These are phyloP conservation scores for Cyclotella choctawhatcheeana DNA, from an alignment of 108 stramenopile genomes.

Conservation along the genomic window DNA sequence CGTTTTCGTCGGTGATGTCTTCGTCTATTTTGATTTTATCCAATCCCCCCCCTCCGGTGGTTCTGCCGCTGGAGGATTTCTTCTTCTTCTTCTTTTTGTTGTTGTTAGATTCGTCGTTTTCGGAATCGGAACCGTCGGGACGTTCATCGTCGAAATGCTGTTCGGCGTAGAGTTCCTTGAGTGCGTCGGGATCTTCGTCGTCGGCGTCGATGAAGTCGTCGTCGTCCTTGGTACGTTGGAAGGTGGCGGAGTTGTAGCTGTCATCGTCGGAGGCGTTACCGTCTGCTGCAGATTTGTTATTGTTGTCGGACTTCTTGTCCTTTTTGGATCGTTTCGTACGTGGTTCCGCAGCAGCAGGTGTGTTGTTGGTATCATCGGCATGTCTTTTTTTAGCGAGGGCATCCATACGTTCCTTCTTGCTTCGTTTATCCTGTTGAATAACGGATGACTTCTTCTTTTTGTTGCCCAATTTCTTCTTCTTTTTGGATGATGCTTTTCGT, in stretches of 20 bases:
- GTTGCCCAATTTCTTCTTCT: slow-evolving; percentile 49
- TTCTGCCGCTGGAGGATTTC: slow-evolving; percentile 5
- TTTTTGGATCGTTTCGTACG: slow-evolving; percentile 43
- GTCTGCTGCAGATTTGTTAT: too few relatives aligned
- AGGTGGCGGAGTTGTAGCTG: slow-evolving; percentile 72
- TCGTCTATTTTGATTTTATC: slow-evolving; percentile 44
- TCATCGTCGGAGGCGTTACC: slow-evolving; percentile 75
- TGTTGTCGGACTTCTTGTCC: slow-evolving; percentile 16
- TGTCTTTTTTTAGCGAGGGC: slow-evolving; percentile 65
- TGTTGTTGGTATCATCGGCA: slow-evolving; percentile 17
- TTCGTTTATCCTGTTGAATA: slow-evolving; percentile 37
- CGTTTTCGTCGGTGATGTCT: slow-evolving; percentile 57
- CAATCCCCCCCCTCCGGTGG: slow-evolving; percentile 39
- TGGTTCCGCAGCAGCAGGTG: slow-evolving; percentile 10
- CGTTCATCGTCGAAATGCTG: slow-evolving; percentile 90
- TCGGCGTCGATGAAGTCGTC: slow-evolving; percentile 91
- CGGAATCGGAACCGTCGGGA: slow-evolving; percentile 65
- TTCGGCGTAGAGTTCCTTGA: slow-evolving; percentile 86
- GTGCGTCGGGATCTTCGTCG: slow-evolving; percentile 87
- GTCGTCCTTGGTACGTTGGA: slow-evolving; percentile 82
- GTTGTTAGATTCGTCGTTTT: too few relatives aligned
- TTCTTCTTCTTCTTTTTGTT: slow-evolving; percentile 19
- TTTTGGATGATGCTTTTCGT: background rate
- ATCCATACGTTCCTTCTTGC: slow-evolving; percentile 79
- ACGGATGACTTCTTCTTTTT: slow-evolving; percentile 38